A percentile compares a stretch with the other conserved stretches of the same genome.
Evolutionary conservation across 164 flowering plant genomes (phyloP).

Genomic region (Stephania japonica): DNA sequence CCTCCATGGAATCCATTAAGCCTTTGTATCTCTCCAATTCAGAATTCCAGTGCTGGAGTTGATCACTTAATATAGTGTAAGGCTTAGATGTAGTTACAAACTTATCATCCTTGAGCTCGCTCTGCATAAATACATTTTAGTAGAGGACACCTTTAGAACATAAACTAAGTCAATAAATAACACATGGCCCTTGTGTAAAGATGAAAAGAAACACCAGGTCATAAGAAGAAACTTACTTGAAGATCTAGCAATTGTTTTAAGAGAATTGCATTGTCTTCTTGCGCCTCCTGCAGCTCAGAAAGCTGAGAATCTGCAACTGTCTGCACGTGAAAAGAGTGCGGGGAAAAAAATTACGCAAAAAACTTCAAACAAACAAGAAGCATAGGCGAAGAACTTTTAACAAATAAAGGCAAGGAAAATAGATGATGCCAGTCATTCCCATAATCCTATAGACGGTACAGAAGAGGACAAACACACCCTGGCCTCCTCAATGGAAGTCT

Average conservation of each 20-base stretch:
- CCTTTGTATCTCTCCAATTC: conserved; percentile 65
- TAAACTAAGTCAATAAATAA: not conserved
- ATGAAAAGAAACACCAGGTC: not conserved
- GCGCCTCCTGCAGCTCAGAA: conserved; percentile 79
- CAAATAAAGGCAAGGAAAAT: not conserved
- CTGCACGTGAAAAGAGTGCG: conserved; percentile 25
- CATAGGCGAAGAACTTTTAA: not conserved
- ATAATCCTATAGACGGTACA: not conserved
- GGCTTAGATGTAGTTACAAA: conserved; percentile 59
- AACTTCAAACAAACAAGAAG: not conserved
- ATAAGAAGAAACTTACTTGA: conserved; percentile 42
- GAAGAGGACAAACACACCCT: conserved; percentile 40
- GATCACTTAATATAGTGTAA: conserved; percentile 65
- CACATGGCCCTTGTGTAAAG: not conserved
- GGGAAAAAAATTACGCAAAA: not conserved
- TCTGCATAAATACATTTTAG: conserved; percentile 29
- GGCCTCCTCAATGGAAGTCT: conserved; percentile 74
- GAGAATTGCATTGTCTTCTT: conserved; percentile 46
- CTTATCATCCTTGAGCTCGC: conserved; percentile 73
- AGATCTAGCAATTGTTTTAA: conserved; percentile 66
- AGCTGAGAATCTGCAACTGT: conserved; percentile 65
- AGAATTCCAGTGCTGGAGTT: conserved; percentile 69
- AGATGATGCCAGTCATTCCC: no score
- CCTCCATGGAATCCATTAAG: conserved; percentile 73
- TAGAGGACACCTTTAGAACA: conserved; percentile 6